These are phyloP conservation scores for Flaveria brownii DNA, from an alignment of 129 eudicot genomes.

Conservation along the genomic window DNA sequence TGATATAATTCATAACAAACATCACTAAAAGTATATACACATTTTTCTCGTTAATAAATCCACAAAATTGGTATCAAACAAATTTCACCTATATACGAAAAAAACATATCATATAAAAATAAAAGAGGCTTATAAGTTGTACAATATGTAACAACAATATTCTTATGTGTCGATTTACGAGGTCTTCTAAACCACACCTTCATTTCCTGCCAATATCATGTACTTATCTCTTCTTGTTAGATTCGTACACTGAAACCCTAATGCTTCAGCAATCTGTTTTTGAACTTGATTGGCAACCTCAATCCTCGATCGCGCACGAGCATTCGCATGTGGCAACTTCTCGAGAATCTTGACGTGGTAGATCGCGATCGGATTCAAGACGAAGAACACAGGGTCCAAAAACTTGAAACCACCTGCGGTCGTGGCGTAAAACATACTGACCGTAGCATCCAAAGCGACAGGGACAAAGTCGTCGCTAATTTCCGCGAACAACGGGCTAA, in stretches of 20 bases:
- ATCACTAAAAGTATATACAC: background rate
- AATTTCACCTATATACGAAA: background rate
- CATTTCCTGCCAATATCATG: slow-evolving; percentile 56
- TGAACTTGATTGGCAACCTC: slow-evolving; percentile 64
- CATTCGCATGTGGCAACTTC: slow-evolving; percentile 15
- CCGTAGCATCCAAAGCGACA: slow-evolving; percentile 45
- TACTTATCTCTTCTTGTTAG: slow-evolving; percentile 71
- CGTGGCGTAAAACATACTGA: slow-evolving; percentile 63
- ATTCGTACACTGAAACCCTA: slow-evolving; percentile 60
- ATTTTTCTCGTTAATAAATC: background rate
- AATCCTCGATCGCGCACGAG: slow-evolving; percentile 29
- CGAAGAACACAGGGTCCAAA: slow-evolving; percentile 61
- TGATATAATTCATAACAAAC: background rate
- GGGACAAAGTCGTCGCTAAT: slow-evolving; percentile 53
- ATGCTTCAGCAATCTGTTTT: slow-evolving; percentile 41
- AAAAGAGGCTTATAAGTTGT: background rate
- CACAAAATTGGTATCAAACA: background rate
- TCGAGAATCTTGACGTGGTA: slow-evolving; percentile 46
- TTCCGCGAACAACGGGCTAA: slow-evolving; percentile 67
- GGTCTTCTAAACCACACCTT: slow-evolving; percentile 40
- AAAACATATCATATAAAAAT: background rate
- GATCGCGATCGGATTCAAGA: slow-evolving; percentile 50
- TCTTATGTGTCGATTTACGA: background rate
- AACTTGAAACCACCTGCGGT: slow-evolving; percentile 57
- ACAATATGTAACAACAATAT: background rate